phyloP scores from a whole-genome alignment of 331 rosid genomes.

The Spiraea crenata region DNA sequence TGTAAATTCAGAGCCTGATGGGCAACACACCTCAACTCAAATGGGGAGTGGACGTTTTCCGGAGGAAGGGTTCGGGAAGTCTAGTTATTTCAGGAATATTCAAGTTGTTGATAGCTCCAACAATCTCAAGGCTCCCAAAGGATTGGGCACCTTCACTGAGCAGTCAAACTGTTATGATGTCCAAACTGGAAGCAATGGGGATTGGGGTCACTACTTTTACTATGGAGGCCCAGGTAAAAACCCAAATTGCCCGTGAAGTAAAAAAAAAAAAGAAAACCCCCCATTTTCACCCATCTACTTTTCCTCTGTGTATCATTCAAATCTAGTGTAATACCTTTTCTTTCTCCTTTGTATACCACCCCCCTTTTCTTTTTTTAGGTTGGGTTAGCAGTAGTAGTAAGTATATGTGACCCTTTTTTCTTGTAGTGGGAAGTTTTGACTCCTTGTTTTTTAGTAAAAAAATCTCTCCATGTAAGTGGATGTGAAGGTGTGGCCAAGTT shows the following conservation, averaged over 20 bases:
- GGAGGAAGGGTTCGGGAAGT: conserved; percentile 89
- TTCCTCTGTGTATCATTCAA: conserved; percentile 48
- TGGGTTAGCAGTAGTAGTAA: conserved; percentile 14
- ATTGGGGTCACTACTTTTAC: conserved; percentile 96
- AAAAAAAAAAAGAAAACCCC: neutral
- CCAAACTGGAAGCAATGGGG: conserved; percentile 81
- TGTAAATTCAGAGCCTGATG: conserved; percentile 76
- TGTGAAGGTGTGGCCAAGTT: conserved; percentile 59
- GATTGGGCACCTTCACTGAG: conserved; percentile 85
- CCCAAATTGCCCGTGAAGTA: conserved; percentile 56
- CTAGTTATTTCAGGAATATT: conserved; percentile 88
- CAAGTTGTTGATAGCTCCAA: conserved; percentile 92
- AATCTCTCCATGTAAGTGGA: conserved; percentile 56
- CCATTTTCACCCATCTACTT: conserved; percentile 21
- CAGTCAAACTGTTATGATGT: conserved; percentile 95
- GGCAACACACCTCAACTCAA: conserved; percentile 87
- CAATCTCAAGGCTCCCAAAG: conserved; percentile 91
- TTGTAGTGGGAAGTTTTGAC: conserved; percentile 88
- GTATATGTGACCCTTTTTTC: conserved; percentile 35
- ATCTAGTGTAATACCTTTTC: conserved; percentile 34
- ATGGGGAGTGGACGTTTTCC: conserved; percentile 98
- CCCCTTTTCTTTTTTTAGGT: conserved; percentile 15
- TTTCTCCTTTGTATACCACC: conserved; percentile 37
- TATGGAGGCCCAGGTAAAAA: conserved; percentile 98
- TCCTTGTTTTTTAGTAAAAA: conserved; percentile 38